Base-by-base conservation (phyloP, 163 green algal genomes). In the Trebouxiophyceae sp. region DNA sequence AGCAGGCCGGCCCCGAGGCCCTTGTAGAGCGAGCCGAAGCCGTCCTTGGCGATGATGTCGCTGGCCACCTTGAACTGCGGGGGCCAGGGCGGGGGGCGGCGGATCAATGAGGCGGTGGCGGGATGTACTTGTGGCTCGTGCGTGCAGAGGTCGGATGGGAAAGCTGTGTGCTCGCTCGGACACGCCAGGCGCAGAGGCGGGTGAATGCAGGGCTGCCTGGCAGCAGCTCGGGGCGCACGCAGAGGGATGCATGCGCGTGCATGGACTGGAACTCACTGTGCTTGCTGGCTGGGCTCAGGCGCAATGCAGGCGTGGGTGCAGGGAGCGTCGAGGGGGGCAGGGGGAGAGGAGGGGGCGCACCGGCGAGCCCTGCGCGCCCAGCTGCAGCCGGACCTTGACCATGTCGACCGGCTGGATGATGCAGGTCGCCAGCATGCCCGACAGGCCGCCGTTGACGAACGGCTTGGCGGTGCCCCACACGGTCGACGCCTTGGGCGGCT, bases 391-490 rank as follows among this genome's bases (percentile, higher is more conserved):
- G 44, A 99, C 93, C 77, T 99, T 99, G 46, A 99, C 90, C 91
- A 99, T 99, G 66, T 99, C 95, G 69, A 99, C 89, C 31, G 95
- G 95, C 86, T 99, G 94, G 63, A 99, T 97, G 77, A 97, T 88
- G 74, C 86, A 96, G 4, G 95, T 99, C 1, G 95, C 88, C 24
- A 73, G 68, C 93, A 99, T 99, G 60, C 95, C 95, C 8, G 77
- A 83, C n/a, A 89, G 50, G 33, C 94, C 94, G 54, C 94, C 94
- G 70, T 98, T 98, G 1, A 98, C 32, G 65, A 95, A 99, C 4
- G 93, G 93, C 85, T 97, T 98, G 33, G 82, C 78, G 5, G 87
- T 71, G 71, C 86, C 84, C 91, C 91, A 98, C 26, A 84, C 78
- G 3, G 54, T 4, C 22, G 20, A 27, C 12, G 62, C 39, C 39